Conservation (phyloP, 2,329 filamentous ascomycete species). For the Hansfordia pulvinata region DNA sequence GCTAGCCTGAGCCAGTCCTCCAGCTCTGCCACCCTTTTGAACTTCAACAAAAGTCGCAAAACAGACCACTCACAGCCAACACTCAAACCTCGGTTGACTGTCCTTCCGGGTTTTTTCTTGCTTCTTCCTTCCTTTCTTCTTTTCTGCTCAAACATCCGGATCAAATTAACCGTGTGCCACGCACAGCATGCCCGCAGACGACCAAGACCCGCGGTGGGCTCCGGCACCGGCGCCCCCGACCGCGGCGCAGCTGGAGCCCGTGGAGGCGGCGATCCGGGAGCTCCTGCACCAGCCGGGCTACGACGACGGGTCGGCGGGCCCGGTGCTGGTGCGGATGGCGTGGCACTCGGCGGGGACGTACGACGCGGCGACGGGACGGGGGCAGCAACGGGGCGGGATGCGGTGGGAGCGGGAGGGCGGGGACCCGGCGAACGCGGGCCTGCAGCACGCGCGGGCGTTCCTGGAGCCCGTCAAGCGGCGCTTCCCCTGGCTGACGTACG, state of each 20-base stretch:
- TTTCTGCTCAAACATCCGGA: too few relatives aligned
- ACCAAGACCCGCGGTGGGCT: too few relatives aligned
- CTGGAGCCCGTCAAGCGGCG: constrained; percentile 46
- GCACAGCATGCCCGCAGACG: too few relatives aligned
- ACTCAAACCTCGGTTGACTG: too few relatives aligned
- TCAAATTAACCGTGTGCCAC: too few relatives aligned
- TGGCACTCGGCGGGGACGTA: constrained; percentile 55
- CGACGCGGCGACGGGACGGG: constrained; percentile 42
- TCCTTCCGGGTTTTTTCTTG: too few relatives aligned
- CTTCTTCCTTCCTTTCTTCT: too few relatives aligned
- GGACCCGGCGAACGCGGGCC: constrained; percentile 50
- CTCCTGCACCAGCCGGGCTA: constrained; percentile 47
- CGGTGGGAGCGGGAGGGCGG: constrained; percentile 50
- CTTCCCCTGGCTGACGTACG: constrained; percentile 51
- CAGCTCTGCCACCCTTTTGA: too few relatives aligned
- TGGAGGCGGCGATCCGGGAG: constrained; percentile 37
- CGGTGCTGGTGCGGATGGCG: constrained; percentile 48
- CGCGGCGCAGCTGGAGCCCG: constrained; percentile 16
- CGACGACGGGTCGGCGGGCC: constrained; percentile 51
- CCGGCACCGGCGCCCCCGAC: constrained; percentile 10
- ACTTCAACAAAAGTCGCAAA: too few relatives aligned
- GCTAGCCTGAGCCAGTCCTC: too few relatives aligned
- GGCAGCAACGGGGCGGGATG: constrained; percentile 53
- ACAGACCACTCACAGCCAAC: too few relatives aligned
- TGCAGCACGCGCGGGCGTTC: constrained; percentile 49